A percentile compares a stretch with the other conserved stretches of the same genome.
Evolutionary conservation across 306 rosid species (phyloP).

Genomic region (Vicia sativa): DNA sequence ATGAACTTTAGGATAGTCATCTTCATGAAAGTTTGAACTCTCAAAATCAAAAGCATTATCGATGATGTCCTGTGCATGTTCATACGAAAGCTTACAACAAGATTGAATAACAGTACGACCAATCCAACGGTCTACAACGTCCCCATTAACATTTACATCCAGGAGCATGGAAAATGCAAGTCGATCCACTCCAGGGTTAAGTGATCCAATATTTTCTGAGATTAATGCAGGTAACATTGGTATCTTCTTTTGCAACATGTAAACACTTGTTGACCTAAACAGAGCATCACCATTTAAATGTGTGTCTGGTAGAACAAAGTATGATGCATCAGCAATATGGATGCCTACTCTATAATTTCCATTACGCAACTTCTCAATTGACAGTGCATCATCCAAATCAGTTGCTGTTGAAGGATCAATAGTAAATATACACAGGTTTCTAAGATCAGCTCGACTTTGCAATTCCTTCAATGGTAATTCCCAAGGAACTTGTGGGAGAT

Average conservation of each 20-base stretch:
- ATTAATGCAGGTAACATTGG: slow-evolving; percentile 81
- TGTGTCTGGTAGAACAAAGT: slow-evolving; percentile 76
- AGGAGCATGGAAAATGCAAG: slow-evolving; percentile 76
- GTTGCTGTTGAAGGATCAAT: slow-evolving; percentile 86
- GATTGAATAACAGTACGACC: slow-evolving; percentile 83
- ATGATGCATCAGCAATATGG: slow-evolving; percentile 85
- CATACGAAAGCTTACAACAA: slow-evolving; percentile 92
- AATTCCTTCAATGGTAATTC: slow-evolving; percentile 69
- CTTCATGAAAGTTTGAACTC: slow-evolving; percentile 34
- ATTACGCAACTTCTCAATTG: slow-evolving; percentile 69
- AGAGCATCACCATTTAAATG: slow-evolving; percentile 72
- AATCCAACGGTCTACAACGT: slow-evolving; percentile 72
- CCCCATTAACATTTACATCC: slow-evolving; percentile 64
- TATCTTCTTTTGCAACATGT: slow-evolving; percentile 61
- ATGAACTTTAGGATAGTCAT: slow-evolving; percentile 55
- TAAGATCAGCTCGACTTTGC: slow-evolving; percentile 65
- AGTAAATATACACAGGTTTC: slow-evolving; percentile 75
- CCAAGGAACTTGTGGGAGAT: slow-evolving; percentile 73
- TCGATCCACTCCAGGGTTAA: slow-evolving; percentile 82
- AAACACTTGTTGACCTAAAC: slow-evolving; percentile 78
- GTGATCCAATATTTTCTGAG: slow-evolving; percentile 75
- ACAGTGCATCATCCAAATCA: slow-evolving; percentile 93
- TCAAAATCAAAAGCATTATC: slow-evolving; percentile 50
- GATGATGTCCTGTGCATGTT: slow-evolving; percentile 72
- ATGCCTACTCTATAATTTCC: slow-evolving; percentile 79